Conservation (phyloP, 495 filamentous ascomycete species). For the Xanthoparmelia taractica region DNA sequence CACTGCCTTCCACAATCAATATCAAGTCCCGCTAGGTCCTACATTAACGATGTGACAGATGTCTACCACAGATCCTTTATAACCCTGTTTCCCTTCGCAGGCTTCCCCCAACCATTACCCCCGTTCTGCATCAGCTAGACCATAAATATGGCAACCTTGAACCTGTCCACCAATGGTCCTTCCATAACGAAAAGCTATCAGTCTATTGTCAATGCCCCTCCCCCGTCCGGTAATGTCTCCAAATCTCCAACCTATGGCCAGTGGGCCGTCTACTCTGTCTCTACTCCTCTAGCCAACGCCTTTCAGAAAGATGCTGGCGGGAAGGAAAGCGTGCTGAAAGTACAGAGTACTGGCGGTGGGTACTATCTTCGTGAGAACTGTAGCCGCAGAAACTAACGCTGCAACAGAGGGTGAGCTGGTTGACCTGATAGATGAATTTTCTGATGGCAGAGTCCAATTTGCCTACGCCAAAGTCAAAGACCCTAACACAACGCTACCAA, state of each 20-base stretch:
- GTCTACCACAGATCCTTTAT: not conserved
- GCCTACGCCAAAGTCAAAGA: constrained; percentile 95
- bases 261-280: constrained; percentile 90
- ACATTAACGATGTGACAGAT: not conserved
- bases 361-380: constrained; percentile 15
- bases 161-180: constrained; percentile 81
- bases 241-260: constrained; percentile 64
- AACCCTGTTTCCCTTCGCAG: not conserved
- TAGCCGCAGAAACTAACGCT: constrained; percentile 5
- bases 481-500: constrained; percentile 82
- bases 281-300: constrained; percentile 78
- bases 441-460: constrained; percentile 91
- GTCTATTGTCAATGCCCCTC: constrained; percentile 66
- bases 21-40: not conserved
- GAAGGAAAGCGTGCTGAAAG: constrained; percentile 92
- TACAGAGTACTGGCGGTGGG: constrained; percentile 82
- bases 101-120: not conserved
- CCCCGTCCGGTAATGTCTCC: constrained; percentile 55
- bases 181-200: constrained; percentile 92
- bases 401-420: constrained; percentile 75
- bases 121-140: not conserved
- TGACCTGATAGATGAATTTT: constrained; percentile 97
- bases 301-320: constrained; percentile 74
- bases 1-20: not conserved
- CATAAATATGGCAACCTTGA: constrained; percentile 75